Conservation (phyloP, 306 rosid species). For the Quercus bicolor region DNA sequence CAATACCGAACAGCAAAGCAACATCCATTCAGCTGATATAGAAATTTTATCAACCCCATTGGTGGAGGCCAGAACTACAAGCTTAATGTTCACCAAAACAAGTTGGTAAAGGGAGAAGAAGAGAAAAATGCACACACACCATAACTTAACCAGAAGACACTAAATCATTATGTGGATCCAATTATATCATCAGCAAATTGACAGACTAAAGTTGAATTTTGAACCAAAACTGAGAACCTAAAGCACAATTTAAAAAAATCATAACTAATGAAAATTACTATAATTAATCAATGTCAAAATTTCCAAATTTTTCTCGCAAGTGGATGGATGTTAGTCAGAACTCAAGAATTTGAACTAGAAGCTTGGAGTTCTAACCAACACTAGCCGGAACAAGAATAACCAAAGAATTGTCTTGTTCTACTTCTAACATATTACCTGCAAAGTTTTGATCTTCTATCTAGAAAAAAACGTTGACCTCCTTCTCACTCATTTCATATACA, state of each 20-base stretch:
- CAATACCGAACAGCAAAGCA: no score
- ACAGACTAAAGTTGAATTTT: not conserved
- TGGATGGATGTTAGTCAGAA: conserved; percentile 27
- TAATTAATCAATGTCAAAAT: conserved; percentile 33
- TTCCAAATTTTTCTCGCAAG: conserved; percentile 28
- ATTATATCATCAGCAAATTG: not conserved
- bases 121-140: no score
- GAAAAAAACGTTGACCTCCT: conserved; percentile 76
- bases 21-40: not conserved
- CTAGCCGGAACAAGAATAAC: conserved; percentile 30
- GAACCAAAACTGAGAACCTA: not conserved
- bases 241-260: not conserved
- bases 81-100: no score
- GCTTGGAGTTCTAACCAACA: conserved; percentile 27
- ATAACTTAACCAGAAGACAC: not conserved
- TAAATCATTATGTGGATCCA: not conserved
- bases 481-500: conserved; percentile 91
- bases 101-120: no score
- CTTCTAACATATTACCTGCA: conserved; percentile 8
- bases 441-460: conserved; percentile 24
- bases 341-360: conserved; percentile 37
- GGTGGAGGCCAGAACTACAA: no score
- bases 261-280: conserved; percentile 11
- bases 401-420: not conserved
- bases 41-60: not conserved